These are phyloP conservation scores for Raffaelea deltoideospora DNA, from an alignment of 2,329 filamentous ascomycete genomes.

Conservation along the genomic window DNA sequence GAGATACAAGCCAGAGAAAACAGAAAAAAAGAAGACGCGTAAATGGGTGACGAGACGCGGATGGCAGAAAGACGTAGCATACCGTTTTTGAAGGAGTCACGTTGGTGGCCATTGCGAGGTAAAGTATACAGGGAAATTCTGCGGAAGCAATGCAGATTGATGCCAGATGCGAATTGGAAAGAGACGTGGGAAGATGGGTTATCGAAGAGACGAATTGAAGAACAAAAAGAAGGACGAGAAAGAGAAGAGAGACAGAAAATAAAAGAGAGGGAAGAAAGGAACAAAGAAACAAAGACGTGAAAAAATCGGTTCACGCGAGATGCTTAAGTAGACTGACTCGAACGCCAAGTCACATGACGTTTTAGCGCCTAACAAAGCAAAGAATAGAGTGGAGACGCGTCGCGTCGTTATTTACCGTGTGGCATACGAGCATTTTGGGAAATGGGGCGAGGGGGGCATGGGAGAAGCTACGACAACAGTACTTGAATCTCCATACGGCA, in stretches of 20 bases:
- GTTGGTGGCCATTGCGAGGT: slow-evolving; percentile 50
- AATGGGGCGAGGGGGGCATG: too few species aligned
- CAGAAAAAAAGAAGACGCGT: background rate
- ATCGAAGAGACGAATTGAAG: slow-evolving; percentile 1
- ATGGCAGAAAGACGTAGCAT: slow-evolving; percentile 13
- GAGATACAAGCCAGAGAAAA: too few species aligned
- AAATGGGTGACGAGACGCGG: slow-evolving; percentile 6
- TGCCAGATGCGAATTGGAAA: background rate
- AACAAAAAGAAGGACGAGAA: background rate
- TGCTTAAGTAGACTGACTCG: slow-evolving; percentile 10
- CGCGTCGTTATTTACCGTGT: too few species aligned
- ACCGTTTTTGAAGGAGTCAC: slow-evolving; percentile 19
- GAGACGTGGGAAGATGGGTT: slow-evolving; percentile 4
- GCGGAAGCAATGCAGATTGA: background rate
- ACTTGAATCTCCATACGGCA: too few species aligned
- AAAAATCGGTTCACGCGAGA: slow-evolving; percentile 8
- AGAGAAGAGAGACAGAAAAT: background rate
- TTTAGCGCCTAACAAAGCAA: slow-evolving; percentile 8
- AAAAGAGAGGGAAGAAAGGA: background rate
- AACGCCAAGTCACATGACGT: slow-evolving; percentile 10
- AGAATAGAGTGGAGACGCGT: slow-evolving; percentile 6
- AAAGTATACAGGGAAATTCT: background rate
- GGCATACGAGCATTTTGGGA: too few species aligned
- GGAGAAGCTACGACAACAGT: too few species aligned
- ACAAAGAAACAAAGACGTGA: background rate